A percentile compares a stretch with the other conserved stretches of the same genome.
Evolutionary conservation across 805 yeast genomes (phyloP).

Genomic region (Lipomyces chichibuensis): DNA sequence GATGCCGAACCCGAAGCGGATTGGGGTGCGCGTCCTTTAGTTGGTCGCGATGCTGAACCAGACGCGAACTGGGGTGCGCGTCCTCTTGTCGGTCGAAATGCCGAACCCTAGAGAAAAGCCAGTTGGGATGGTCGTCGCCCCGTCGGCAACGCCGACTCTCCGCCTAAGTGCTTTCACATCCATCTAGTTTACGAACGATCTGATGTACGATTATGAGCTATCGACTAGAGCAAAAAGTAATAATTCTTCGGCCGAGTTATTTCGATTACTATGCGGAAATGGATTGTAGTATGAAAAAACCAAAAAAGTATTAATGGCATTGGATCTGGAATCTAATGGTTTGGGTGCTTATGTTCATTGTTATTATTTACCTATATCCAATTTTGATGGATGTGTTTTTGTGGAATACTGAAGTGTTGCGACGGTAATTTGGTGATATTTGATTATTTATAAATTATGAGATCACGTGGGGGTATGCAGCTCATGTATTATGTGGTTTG

Average conservation of each 20-base stretch:
- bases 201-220: background rate
- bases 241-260: background rate
- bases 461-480: too few species aligned
- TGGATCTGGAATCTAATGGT: background rate
- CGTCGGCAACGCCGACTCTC: conserved; percentile 18
- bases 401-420: background rate
- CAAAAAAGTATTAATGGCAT: background rate
- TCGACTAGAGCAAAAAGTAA: background rate
- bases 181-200: background rate
- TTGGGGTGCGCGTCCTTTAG: conserved; percentile 14
- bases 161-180: background rate
- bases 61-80: conserved; percentile 20
- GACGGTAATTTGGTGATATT: too few species aligned
- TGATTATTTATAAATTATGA: too few species aligned
- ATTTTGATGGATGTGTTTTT: background rate
- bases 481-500: background rate
- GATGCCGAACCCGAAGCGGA: conserved; percentile 15
- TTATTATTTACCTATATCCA: background rate
- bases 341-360: background rate
- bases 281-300: too few species aligned
- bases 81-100: conserved; percentile 29
- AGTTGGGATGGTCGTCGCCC: conserved; percentile 7
- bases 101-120: conserved; percentile 12
- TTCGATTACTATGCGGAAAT: background rate
- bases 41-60: conserved; percentile 25